These are phyloP conservation scores for Aspergillus panamensis DNA, from an alignment of 495 filamentous ascomycete species.

Conservation along the genomic window DNA sequence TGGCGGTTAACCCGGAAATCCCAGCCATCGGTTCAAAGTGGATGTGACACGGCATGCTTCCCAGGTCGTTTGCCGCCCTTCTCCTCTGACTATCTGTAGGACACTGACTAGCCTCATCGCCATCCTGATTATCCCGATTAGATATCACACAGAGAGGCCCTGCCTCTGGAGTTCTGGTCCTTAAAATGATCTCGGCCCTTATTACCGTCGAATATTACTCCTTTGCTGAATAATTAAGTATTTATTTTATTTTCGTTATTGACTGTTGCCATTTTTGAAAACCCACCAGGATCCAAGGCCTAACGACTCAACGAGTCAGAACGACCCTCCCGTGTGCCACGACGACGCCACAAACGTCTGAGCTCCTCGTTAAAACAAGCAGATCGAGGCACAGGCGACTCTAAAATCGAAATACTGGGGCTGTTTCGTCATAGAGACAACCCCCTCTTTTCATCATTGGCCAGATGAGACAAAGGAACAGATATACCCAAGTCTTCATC, in stretches of 20 bases:
- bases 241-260: not conserved
- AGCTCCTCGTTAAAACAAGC: conserved; percentile 12
- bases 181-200: not conserved
- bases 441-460: not conserved
- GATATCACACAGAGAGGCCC: not conserved
- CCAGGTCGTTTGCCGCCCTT: not conserved
- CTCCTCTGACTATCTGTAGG: not conserved
- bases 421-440: not conserved
- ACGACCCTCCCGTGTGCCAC: conserved; percentile 15
- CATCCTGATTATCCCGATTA: not conserved
- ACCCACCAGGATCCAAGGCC: not conserved
- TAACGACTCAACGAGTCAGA: not conserved
- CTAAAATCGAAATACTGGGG: not conserved
- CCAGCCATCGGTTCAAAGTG: conserved; percentile 9
- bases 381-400: conserved; percentile 15
- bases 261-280: not conserved
- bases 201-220: not conserved
- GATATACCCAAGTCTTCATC: not conserved
- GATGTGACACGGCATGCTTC: conserved; percentile 16
- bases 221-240: not conserved
- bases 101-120: conserved; percentile 8
- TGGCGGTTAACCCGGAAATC: conserved; percentile 5
- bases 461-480: conserved; percentile 3
- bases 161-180: not conserved
- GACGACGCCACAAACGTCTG: conserved; percentile 21